Base-by-base conservation (phyloP, 805 yeast species). In the Candida parachauliodes region DNA sequence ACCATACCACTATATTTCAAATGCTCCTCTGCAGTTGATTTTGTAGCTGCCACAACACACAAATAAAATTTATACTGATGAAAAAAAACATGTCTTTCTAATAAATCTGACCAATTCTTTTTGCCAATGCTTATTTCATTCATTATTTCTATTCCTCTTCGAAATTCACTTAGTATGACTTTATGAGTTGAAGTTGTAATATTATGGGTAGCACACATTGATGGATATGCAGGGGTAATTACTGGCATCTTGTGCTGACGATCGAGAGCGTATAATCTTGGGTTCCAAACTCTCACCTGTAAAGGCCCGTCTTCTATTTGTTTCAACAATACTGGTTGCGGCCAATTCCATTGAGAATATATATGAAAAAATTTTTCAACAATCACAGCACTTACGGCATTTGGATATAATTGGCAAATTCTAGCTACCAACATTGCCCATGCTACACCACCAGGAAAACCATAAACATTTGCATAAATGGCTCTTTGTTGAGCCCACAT, bases 391-490 rank as follows among this genome's bases (percentile, higher is more conserved):
- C 96, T 82, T 9, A 88, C 94, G 0, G 98, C 95, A 60, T 91
- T 91, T 8, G 98, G 98, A 57, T 91, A 93, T 35, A 93, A 65
- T 59, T 93, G 98, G 60, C 98, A 93, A 20, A 93, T 88, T 51
- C 98, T 74, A 1, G 98, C 98, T n/a, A 89, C 97, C 28, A 93
- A 61, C 97, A 93, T 93, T 1, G 98, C 98, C 98, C 98, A 93
- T 1, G 98, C 98, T 34, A 93, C 98, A 60, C 98, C 98, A 53
- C 98, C 98, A 1, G 98, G 98, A 62, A 91, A 93, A 0, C 98
- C 98, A 73, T 83, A 87, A 31, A 93, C 83, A 55, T 93, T 93
- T 5, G 87, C 97, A 62, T 93, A 93, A 11, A 93, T 77, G 0
- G 96, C 98, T 35, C 98, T 74, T 52, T 88, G 78, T 55, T 88